Conservation (phyloP, 2,329 filamentous ascomycete species). For the Fusarium hostae region DNA sequence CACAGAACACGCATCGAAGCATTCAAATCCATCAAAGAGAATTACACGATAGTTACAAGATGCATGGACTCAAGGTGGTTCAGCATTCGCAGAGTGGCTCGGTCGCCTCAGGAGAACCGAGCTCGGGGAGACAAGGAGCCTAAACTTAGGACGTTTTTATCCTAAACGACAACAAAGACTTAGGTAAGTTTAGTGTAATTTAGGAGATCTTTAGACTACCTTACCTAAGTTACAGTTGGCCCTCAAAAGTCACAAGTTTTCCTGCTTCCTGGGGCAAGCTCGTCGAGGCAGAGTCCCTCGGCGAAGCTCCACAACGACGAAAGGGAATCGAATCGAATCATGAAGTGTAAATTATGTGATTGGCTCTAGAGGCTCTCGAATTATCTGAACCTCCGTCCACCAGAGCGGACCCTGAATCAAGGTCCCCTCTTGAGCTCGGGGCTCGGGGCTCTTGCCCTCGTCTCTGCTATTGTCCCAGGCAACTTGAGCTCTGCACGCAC, state of each 20-base stretch:
- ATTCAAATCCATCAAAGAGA: fast-evolving
- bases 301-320: background rate
- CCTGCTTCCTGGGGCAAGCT: background rate
- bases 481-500: background rate
- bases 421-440: background rate
- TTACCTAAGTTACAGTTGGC: background rate
- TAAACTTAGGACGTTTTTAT: background rate
- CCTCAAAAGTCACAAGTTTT: fast-evolving
- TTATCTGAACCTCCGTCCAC: background rate
- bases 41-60: background rate
- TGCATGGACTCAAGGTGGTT: background rate
- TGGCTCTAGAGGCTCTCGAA: background rate
- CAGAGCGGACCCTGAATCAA: background rate
- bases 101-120: constrained; percentile 13
- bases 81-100: background rate
- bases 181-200: fast-evolving
- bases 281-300: background rate
- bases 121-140: background rate
- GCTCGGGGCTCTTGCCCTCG: background rate
- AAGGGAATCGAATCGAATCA: background rate
- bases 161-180: background rate
- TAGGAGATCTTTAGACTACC: fast-evolving
- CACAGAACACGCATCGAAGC: fast-evolving
- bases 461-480: background rate
- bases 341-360: background rate